Percentiles rank a stretch among this genome's conserved stretches.
These are phyloP conservation scores for Eimeria acervulina DNA, from an alignment of 169 alveolate species.

Conservation along the genomic window DNA sequence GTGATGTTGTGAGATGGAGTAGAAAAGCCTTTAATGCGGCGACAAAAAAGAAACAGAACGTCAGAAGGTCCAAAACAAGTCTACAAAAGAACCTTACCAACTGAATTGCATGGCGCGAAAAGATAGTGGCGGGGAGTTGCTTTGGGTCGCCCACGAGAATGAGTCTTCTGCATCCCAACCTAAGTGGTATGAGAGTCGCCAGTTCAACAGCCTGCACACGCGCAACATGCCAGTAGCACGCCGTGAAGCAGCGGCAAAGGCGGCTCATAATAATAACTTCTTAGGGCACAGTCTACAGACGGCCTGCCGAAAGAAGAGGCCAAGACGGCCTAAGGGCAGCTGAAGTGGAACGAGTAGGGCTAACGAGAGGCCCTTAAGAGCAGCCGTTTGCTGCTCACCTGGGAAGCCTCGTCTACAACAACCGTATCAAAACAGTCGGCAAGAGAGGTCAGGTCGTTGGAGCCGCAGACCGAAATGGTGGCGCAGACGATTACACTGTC, in stretches of 20 bases:
- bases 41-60: neutral
- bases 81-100: conserved; percentile 54
- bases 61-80: neutral
- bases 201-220: conserved; percentile 90
- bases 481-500: conserved; percentile 94
- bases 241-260: neutral
- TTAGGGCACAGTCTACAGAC: neutral
- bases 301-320: neutral
- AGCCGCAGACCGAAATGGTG: conserved; percentile 95
- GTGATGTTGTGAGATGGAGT: neutral
- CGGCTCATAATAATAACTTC: neutral
- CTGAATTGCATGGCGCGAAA: conserved; percentile 89
- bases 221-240: neutral
- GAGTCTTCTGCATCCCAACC: conserved; percentile 92
- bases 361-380: neutral
- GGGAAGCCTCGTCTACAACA: conserved; percentile 99
- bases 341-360: neutral
- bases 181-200: conserved; percentile 92
- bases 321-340: neutral
- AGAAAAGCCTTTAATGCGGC: neutral
- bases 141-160: conserved; percentile 99
- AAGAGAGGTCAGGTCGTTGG: conserved; percentile 90
- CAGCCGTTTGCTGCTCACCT: conserved; percentile 85
- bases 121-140: conserved; percentile 99
- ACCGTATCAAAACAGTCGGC: conserved; percentile 96